A percentile compares a stretch with the other conserved stretches of the same genome.
Evolutionary conservation across 352 stramenopile species (phyloP).

Genomic region (Globisporangium paroecandrum): DNA sequence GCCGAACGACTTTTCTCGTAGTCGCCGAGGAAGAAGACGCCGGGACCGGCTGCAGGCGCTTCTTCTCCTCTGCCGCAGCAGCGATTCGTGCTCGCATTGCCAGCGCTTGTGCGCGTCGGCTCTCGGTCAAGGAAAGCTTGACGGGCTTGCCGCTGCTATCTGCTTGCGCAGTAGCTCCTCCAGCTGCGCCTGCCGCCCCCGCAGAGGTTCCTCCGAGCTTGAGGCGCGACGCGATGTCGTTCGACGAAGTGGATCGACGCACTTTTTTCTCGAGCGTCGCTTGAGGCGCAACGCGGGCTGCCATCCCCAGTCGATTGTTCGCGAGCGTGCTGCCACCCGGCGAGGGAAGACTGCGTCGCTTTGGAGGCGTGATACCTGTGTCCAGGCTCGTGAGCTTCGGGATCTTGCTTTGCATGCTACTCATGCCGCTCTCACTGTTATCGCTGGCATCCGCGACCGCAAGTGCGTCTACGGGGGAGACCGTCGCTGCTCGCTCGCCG

Average conservation of each 20-base stretch:
- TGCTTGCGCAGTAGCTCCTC: neutral
- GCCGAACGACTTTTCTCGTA: conserved; percentile 1
- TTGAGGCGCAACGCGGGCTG: conserved; percentile 24
- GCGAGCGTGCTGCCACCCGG: conserved; percentile 17
- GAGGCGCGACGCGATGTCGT: conserved; percentile 10
- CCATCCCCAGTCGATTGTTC: conserved; percentile 38
- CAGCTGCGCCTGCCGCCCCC: neutral
- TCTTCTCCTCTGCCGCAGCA: conserved; percentile 26
- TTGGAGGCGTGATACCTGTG: conserved; percentile 21
- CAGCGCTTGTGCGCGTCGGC: conserved; percentile 27
- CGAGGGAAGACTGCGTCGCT: conserved; percentile 21
- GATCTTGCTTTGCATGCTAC: conserved; percentile 10
- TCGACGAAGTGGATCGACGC: conserved; percentile 12
- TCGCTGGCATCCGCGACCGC: neutral
- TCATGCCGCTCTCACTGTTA: neutral
- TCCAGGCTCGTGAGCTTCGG: conserved; percentile 8
- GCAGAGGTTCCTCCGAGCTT: conserved; percentile 8
- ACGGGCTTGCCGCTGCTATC: conserved; percentile 19
- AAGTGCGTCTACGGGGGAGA: conserved; percentile 7
- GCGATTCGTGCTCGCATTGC: conserved; percentile 35
- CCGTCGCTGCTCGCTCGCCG: conserved; percentile 14
- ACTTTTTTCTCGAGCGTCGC: conserved; percentile 17
- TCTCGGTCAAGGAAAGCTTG: conserved; percentile 32
- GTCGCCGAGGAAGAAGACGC: conserved; percentile 8
- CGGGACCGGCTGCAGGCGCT: conserved; percentile 15